These are phyloP conservation scores for Phytophthora syringae DNA, from an alignment of 352 stramenopile genomes.

Conservation along the genomic window DNA sequence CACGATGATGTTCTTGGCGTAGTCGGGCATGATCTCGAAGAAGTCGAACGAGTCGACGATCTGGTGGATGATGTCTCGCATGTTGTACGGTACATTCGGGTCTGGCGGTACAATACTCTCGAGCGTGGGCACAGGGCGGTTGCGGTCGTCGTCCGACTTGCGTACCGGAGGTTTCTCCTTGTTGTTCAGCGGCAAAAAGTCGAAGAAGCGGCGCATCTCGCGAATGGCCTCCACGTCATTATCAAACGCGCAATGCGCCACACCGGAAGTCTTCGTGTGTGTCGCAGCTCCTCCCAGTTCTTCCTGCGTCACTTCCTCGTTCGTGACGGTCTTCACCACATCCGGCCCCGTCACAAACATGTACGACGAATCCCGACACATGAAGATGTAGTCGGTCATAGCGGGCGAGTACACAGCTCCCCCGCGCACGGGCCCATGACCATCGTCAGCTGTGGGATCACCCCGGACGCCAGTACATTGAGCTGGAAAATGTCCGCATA, in stretches of 20 bases:
- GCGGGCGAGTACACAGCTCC: constrained; percentile 96
- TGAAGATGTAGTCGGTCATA: constrained; percentile 99
- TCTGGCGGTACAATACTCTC: constrained; percentile 96
- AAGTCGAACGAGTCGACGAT: constrained; percentile 96
- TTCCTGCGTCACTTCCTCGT: constrained; percentile 96
- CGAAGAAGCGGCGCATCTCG: constrained; percentile 94
- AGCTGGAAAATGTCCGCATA: constrained; percentile 99
- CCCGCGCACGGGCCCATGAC: constrained; percentile 98
- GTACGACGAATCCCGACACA: constrained; percentile 97
- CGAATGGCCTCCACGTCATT: constrained; percentile 97
- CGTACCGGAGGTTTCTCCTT: constrained; percentile 81
- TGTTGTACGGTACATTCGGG: constrained; percentile 98
- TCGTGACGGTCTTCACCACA: constrained; percentile 98
- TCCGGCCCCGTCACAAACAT: constrained; percentile 99
- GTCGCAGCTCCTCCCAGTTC: constrained; percentile 94
- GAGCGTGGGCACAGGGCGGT: constrained; percentile 88
- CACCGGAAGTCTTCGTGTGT: constrained; percentile 96
- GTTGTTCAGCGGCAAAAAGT: constrained; percentile 96
- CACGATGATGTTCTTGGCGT: constrained; percentile 98
- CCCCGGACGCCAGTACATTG: constrained; percentile 95
- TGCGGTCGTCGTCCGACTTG: constrained; percentile 87
- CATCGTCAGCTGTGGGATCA: constrained; percentile 97
- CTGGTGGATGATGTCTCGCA: constrained; percentile 96
- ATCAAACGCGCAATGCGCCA: constrained; percentile 95
- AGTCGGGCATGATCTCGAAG: constrained; percentile 98